Conservation (phyloP, 345 rosid species). For the Eucalyptus lansdowneana region DNA sequence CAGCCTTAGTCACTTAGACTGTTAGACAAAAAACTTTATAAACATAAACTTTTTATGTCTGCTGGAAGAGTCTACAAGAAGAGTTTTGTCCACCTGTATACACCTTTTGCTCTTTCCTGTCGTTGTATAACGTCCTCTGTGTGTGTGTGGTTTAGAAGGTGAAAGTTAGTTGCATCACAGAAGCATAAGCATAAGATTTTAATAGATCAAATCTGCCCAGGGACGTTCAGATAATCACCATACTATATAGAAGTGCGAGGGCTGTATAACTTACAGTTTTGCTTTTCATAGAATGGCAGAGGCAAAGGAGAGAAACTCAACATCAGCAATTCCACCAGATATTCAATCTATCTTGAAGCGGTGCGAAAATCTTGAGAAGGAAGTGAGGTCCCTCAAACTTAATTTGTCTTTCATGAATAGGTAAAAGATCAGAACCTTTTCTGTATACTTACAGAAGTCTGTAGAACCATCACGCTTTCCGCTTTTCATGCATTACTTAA, state of each 20-base stretch:
- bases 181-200: neutral
- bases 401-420: conserved; percentile 74
- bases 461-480: neutral
- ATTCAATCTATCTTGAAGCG: conserved; percentile 46
- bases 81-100: neutral
- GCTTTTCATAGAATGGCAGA: conserved; percentile 52
- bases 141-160: neutral
- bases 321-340: conserved; percentile 42
- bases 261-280: neutral
- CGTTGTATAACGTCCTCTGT: neutral
- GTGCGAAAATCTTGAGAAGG: conserved; percentile 66
- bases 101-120: neutral
- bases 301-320: conserved; percentile 53
- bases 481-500: neutral
- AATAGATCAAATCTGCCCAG: neutral
- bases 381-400: conserved; percentile 68
- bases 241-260: neutral
- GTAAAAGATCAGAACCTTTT: conserved; percentile 2
- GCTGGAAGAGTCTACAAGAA: neutral
- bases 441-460: neutral
- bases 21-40: neutral
- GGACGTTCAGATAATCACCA: neutral
- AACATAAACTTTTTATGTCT: neutral
- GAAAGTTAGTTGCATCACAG: neutral
- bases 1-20: neutral